A percentile compares a stretch with the other conserved stretches of the same genome.
phyloP scores from a whole-genome alignment of 176 grass and related monocot species.

The Canna indica region DNA sequence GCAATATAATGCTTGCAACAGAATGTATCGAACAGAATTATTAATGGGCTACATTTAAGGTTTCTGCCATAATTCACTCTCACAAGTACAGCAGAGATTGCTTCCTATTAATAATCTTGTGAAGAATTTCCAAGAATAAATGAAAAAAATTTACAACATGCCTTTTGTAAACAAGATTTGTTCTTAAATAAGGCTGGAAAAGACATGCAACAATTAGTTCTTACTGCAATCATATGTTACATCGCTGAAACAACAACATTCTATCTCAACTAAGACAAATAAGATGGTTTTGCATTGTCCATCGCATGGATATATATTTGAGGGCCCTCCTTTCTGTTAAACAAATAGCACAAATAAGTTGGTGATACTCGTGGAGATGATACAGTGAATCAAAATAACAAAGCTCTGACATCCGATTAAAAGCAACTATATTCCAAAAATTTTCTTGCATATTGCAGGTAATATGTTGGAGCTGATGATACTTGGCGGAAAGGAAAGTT shows the following conservation, averaged over 20 bases:
- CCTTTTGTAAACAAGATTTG: no score
- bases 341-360: conserved; percentile 11
- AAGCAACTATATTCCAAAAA: not conserved
- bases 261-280: conserved; percentile 7
- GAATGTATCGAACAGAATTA: no score
- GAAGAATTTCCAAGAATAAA: not conserved
- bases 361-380: not conserved
- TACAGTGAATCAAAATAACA: not conserved
- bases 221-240: not conserved
- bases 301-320: conserved; percentile 33
- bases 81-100: not conserved
- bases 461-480: no score
- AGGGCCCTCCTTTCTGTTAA: conserved; percentile 30
- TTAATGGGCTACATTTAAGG: no score
- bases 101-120: not conserved
- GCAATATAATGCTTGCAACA: no score
- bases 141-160: no score
- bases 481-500: no score
- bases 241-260: no score
- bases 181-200: not conserved
- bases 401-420: not conserved
- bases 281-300: conserved; percentile 12
- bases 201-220: not conserved
- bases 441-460: no score
- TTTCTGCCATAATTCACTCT: no score